Evolutionary conservation across 2,329 filamentous ascomycete genomes (phyloP), one percentile per base, ranked within the genome.

Genomic region (Aspergillus ochraceus): DNA sequence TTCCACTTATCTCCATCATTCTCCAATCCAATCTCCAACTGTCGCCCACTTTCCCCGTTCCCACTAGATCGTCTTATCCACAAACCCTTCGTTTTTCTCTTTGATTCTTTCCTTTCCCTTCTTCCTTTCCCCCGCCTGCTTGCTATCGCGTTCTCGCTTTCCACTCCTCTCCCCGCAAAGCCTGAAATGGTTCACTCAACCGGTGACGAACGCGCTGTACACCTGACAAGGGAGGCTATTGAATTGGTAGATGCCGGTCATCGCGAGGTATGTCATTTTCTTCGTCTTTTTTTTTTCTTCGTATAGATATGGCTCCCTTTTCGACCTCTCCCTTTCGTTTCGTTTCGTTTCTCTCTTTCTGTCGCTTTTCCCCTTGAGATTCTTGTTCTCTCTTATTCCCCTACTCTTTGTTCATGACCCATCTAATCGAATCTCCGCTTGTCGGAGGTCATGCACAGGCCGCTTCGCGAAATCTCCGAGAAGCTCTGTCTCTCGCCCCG

Each of bases 401-500:
- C 17, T 42, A 46, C 56, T 57, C 52, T n/a, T 51, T 55, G 39
- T 49, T 50, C 22, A 29, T 51, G 32, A 4, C 32, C 24, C n/a
- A 30, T 24, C 29, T 51, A 32, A 51, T 17, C 11, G 14, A 30
- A 57, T 39, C 50, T 57, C 39, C 46, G 30, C 19, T 24, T 58
- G 24, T 26, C 57, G 61, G 58, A 58, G 59, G 51, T 57, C 52
- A 60, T 59, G 45, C 36, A 55, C 59, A 81, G 80, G 76, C 78
- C 58, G 79, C 79, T 42, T 79, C 78, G 47, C 71, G 78, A 63
- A 80, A 79, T 64, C 72, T 82, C 57, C 76, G 79, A 69, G 79
- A 81, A 72, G 80, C 80, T n/a, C 74, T 79, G 51, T 74, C 77
- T 29, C 70, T 82, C 32, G 79, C 77, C 24, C 77, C 79, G 39